Conservation (phyloP, 257 asterid genomes). For the Solanum rostratum region DNA sequence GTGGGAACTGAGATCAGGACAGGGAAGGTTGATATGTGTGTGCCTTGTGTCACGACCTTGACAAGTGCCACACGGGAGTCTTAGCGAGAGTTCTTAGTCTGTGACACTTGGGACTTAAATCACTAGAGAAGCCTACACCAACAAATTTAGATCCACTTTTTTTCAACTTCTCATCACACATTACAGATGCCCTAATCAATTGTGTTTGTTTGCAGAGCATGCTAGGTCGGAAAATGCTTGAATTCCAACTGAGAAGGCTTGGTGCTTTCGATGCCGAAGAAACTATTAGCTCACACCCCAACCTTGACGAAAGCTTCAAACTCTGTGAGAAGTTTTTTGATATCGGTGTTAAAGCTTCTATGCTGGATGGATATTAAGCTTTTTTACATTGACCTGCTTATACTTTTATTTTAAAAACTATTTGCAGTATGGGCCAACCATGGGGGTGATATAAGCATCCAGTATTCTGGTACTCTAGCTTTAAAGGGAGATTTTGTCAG, state of each 20-base stretch:
- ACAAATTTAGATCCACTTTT: neutral
- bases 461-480: constrained; percentile 93
- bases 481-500: constrained; percentile 97
- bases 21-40: neutral
- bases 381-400: neutral
- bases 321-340: constrained; percentile 34
- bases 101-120: neutral
- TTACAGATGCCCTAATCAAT: neutral
- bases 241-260: constrained; percentile 83
- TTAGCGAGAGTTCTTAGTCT: no score
- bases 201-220: constrained; percentile 51
- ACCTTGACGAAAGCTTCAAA: constrained; percentile 62
- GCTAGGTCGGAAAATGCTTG: constrained; percentile 87
- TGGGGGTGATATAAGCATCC: constrained; percentile 93
- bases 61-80: no score
- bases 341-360: neutral
- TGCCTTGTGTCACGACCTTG: no score
- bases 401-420: constrained; percentile 11
- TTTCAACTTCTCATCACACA: neutral
- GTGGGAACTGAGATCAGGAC: neutral
- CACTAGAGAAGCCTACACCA: neutral
- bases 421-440: constrained; percentile 93
- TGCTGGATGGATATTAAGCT: neutral
- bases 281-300: constrained; percentile 51
- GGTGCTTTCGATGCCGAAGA: constrained; percentile 66